A percentile compares a stretch with the other conserved stretches of the same genome.
These are phyloP conservation scores for Penicillium paradoxum DNA, from an alignment of 495 filamentous ascomycete genomes.

Conservation along the genomic window DNA sequence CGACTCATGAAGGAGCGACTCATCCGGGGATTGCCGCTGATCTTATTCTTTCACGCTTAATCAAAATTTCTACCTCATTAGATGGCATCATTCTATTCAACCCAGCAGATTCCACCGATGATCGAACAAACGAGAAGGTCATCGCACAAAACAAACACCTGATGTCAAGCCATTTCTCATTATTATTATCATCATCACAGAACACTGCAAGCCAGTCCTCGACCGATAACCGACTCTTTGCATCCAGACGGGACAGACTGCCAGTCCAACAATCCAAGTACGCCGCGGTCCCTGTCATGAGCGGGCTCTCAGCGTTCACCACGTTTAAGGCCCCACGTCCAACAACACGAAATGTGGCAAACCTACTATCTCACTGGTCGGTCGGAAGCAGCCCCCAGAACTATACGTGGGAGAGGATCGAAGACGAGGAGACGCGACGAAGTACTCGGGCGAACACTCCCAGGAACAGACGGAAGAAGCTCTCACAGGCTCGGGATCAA, in stretches of 20 bases:
- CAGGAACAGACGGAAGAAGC: conserved; percentile 26
- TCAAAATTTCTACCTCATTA: conserved; percentile 11
- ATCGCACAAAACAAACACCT: conserved; percentile 1
- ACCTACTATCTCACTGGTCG: conserved; percentile 42
- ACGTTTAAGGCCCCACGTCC: conserved; percentile 23
- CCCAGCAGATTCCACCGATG: not conserved
- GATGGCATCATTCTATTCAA: not conserved
- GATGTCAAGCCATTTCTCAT: not conserved
- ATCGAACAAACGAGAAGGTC: not conserved
- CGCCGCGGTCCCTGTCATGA: conserved; percentile 10
- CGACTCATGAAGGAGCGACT: conserved; percentile 40
- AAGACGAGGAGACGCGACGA: conserved; percentile 17
- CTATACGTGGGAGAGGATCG: conserved; percentile 38
- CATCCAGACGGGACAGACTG: not conserved
- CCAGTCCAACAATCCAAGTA: conserved; percentile 1
- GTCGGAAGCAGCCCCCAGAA: conserved; percentile 32
- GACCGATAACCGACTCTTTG: not conserved
- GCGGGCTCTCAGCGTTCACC: conserved; percentile 30
- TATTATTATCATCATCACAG: conserved; percentile 13
- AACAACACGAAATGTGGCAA: conserved; percentile 22
- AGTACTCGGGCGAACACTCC: conserved; percentile 16
- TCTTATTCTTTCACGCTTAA: conserved; percentile 33
- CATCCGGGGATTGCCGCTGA: conserved; percentile 38
- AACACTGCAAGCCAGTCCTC: conserved; percentile 11
- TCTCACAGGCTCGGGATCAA: conserved; percentile 16